Evolutionary conservation across 371 early-diverging fungal species (phyloP), one percentile per base, ranked within the genome.

Genomic region (Circinella minor): DNA sequence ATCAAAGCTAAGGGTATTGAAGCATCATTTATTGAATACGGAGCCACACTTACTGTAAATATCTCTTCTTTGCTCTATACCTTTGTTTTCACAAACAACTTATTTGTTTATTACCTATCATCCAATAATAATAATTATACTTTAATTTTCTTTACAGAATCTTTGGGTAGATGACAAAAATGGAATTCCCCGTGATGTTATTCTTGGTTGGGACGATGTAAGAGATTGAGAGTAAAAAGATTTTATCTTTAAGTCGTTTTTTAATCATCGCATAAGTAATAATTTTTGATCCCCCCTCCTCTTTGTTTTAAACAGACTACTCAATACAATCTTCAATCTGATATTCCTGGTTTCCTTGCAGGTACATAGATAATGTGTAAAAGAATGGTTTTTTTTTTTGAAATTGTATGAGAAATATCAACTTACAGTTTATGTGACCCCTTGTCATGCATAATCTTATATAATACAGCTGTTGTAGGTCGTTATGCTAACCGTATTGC

Each of bases 161-260:
- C 68, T 74, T 14, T 74, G 70, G 70, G 74, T 74, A 14, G 55
- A 62, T 11, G 74, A 74, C 61, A 74, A 74, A 57, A 11, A 70
- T 18, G 74, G 71, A 54, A 46, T 55, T 15, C 55, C 34, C 20
- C 27, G 67, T 15, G 74, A 74, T 43, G 38, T 74, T 51, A 64
- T 74, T 14, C 61, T 74, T 18, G 74, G 74, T n/a, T 74, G 71
- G 70, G 74, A 74, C 61, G 71, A 74, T 48, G 71, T 69, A 69
- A 63, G 48, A 9, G 34, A 14, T 5, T n/a, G 14, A 27, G 1
- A 27, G 0, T 27, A 27, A 27, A 27, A 27, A 27, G 27, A 27
- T 27, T 27, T 27, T 27, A 27, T 27, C 2, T 27, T 27, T 27
- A 27, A 27, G 27, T 2, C 27, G 27, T 27, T 27, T 0, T 27